Evolutionary conservation across 1,139 yeast species (phyloP), one percentile per base, ranked within the genome.

Genomic region (Hanseniaspora uvarum): DNA sequence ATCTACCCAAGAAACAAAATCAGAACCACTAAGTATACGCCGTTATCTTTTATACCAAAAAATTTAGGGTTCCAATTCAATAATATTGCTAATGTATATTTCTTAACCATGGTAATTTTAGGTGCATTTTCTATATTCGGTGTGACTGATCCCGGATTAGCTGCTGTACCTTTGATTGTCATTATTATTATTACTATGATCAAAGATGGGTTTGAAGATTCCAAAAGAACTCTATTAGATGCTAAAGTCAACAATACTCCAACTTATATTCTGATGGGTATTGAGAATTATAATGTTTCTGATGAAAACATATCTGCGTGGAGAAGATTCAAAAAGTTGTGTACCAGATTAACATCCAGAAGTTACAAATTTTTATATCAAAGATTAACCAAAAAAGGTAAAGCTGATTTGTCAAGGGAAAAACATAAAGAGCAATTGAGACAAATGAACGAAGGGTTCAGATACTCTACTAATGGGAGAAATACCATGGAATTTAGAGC

Each of bases 11-110:
- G 95, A 65, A 92, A 92, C 71, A 92, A 92, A 68, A 87, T 92
- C 62, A 82, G 96, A 71, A 89, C 98, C 1, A 88, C 98, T 4
- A 89, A 88, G 69, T 92, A 92, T 68, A 89, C 97, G 10, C 96
- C 96, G 5, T 65, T 92, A 51, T 73, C 94, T 5, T 92, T 92
- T 63, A 64, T 92, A 46, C 97, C 97, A 14, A 88, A 87, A 68
- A 89, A 92, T 67, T 68, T 92, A 47, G 66, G 73, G 56, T 76
- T 75, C 60, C 97, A 92, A 70, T 89, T 92, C 68, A 80, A 79
- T 58, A 92, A 89, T 66, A 81, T 89, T 59, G 98, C 98, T 53
- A 92, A 92, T 68, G 70, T 83, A 49, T 92, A 87, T 72, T 92
- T 92, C 75, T 72, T 92, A 66, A 69, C 85, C 48, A 72, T 87